Evolutionary conservation across 176 grass and related monocot species (phyloP).

Genomic region (Pharus latifolius): DNA sequence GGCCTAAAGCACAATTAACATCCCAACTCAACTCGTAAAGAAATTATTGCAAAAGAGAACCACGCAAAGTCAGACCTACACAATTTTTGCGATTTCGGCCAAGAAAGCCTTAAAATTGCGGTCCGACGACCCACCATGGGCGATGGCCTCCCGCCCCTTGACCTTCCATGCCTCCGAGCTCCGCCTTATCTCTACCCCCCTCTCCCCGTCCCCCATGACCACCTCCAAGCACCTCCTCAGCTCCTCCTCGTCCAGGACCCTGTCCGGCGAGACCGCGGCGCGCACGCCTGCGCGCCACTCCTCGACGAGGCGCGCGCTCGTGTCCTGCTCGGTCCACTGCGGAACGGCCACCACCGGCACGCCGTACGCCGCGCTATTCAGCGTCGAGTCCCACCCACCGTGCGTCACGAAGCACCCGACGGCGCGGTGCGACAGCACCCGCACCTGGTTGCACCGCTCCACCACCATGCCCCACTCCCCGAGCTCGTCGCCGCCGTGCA

Average conservation of each 20-base stretch:
- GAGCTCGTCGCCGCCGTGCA: not conserved
- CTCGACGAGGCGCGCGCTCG: not conserved
- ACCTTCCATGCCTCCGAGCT: not conserved
- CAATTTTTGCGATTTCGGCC: not conserved
- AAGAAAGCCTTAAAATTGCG: not conserved
- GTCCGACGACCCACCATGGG: slow-evolving; percentile 10
- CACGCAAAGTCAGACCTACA: no score
- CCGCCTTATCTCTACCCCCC: not conserved
- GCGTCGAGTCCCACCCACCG: not conserved
- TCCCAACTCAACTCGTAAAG: no score
- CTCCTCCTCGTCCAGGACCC: not conserved
- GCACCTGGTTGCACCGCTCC: slow-evolving; percentile 46
- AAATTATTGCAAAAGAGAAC: no score
- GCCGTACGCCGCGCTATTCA: not conserved
- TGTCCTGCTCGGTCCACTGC: not conserved
- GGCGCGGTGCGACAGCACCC: slow-evolving; percentile 24
- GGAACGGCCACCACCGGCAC: not conserved
- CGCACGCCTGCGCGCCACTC: not conserved
- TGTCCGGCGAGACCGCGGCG: not conserved
- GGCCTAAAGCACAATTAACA: no score
- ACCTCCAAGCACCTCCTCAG: slow-evolving; percentile 18
- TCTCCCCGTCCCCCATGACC: slow-evolving; percentile 4
- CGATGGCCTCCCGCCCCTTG: not conserved
- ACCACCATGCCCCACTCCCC: slow-evolving; percentile 14
- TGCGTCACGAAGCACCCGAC: slow-evolving; percentile 37